These are phyloP conservation scores for Pichia insulana DNA, from an alignment of 805 yeast species.

Conservation along the genomic window DNA sequence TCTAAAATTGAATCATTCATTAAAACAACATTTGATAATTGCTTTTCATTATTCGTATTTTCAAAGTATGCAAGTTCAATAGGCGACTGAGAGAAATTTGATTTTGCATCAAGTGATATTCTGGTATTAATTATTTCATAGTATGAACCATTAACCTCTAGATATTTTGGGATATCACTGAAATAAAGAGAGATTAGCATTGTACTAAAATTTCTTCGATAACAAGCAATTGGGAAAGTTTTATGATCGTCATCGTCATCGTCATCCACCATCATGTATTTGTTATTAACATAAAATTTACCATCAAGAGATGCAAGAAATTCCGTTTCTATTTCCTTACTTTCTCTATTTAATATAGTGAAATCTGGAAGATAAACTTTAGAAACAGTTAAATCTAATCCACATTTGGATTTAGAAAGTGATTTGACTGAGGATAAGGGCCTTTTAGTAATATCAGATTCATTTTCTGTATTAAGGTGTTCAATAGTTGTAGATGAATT, in stretches of 20 bases:
- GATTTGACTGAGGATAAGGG: too few species aligned
- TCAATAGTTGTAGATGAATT: too few species aligned
- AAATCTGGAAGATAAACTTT: background rate
- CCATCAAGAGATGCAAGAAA: constrained; percentile 13
- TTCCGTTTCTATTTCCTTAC: background rate
- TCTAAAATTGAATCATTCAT: background rate
- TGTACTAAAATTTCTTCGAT: constrained; percentile 16
- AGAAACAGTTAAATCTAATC: background rate
- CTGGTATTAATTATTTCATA: constrained; percentile 7
- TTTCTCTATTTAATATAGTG: background rate
- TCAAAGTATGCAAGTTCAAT: constrained; percentile 8
- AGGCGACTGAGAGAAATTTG: constrained; percentile 12
- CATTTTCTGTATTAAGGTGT: too few species aligned
- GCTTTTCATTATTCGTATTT: background rate
- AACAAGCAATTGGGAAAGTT: constrained; percentile 17
- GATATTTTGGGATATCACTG: constrained; percentile 5
- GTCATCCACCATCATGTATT: constrained; percentile 4
- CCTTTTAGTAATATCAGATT: too few species aligned
- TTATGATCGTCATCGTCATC: too few species aligned
- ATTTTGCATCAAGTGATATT: constrained; percentile 8
- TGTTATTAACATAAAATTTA: constrained; percentile 15
- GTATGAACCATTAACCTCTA: background rate
- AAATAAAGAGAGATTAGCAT: constrained; percentile 9
- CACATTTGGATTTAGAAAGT: background rate
- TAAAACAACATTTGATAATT: background rate